Evolutionary conservation across 768 basidiomycete species (phyloP), one percentile per base, ranked within the genome.

Genomic region (Aureoboletus auriporus): DNA sequence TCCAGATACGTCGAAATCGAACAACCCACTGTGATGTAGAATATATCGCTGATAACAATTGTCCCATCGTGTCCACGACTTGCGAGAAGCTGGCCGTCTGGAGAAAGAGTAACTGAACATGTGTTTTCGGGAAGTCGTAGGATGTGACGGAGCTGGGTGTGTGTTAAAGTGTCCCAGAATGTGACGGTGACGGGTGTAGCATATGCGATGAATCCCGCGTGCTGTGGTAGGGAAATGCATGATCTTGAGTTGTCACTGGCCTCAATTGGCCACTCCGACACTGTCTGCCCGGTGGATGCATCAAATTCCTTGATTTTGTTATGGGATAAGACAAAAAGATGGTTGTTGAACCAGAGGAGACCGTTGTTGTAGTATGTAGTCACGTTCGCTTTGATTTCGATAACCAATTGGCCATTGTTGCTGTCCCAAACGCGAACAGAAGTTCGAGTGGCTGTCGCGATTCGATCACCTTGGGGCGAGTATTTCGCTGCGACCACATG

Each of bases 81-180:
- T 33, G 47, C 47, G 12, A 55, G 11, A 42, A 43, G 10, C 6
- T 16, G 44, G 29, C 6, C 44, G 6, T 43, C 47, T 0, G 43
- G 44, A 0, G 47, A 55, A 14, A 53, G 27, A 0, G 52, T 30
- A 1, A 47, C 30, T 2, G 44, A 55, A n/a, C 6, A 9, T 23
- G 34, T 31, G 10, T 29, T 26, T 1, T 37, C 4, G 20, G 20
- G 28, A 13, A 8, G 2, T 5, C 40, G 45, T n/a, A 23, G n/a
- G 3, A 45, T 9, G 26, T 38, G 4, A 34, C 41, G 16, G 1
- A 54, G 16, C 6, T 46, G 36, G 29, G 33, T 17, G 14, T 17
- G 39, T n/a, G 44, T 54, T 33, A 23, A 43, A 3, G 34, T 28
- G n/a, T 31, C 28, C 52, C 46, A 55, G 8, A 55, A 46, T 5